phyloP scores from a whole-genome alignment of 306 rosid species.

The Luffa acutangula region DNA sequence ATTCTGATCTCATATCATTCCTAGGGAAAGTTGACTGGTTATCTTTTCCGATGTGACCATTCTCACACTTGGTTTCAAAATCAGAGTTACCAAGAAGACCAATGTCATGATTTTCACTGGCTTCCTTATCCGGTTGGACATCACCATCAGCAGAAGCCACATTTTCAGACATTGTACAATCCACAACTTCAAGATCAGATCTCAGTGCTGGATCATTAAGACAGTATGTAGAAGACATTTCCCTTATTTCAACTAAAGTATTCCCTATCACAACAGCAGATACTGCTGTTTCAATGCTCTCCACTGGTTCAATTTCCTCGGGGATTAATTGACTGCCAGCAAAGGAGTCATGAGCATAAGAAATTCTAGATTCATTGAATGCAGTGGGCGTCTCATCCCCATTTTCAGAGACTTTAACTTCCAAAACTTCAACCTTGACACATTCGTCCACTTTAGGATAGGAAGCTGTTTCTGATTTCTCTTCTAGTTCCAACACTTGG shows the following conservation, averaged over 20 bases:
- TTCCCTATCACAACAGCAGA: neutral
- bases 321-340: slow-evolving; percentile 6
- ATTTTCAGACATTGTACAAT: slow-evolving; percentile 7
- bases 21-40: slow-evolving; percentile 1
- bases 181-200: slow-evolving; percentile 3
- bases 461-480: neutral
- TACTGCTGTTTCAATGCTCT: slow-evolving; percentile 8
- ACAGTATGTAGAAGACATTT: slow-evolving; percentile 1
- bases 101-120: slow-evolving; percentile 10
- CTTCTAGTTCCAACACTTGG: neutral
- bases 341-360: slow-evolving; percentile 6
- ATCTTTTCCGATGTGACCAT: neutral
- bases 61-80: slow-evolving; percentile 9
- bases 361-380: neutral
- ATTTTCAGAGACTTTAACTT: neutral
- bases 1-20: slow-evolving; percentile 11
- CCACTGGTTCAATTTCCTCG: slow-evolving; percentile 9
- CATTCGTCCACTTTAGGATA: neutral
- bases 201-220: neutral
- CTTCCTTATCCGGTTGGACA: slow-evolving; percentile 6
- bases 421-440: neutral
- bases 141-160: neutral
- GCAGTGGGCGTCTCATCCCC: slow-evolving; percentile 3
- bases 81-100: neutral
- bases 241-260: slow-evolving; percentile 8